Evolutionary conservation across 805 yeast species (phyloP), one percentile per base, ranked within the genome.

Genomic region (Myxozyma lipomycoides): DNA sequence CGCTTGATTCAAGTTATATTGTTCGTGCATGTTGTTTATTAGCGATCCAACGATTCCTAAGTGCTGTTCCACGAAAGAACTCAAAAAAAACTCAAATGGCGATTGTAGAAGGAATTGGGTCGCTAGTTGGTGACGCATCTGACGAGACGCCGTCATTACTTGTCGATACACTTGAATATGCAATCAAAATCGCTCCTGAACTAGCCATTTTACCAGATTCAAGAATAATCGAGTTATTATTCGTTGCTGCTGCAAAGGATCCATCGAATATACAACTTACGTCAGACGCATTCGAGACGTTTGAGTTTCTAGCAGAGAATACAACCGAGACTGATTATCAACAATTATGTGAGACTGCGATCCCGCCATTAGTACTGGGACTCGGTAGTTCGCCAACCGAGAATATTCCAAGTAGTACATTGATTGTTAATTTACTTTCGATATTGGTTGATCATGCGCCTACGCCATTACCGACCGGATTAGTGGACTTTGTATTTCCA

Each of bases 101-200:
- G 2, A 56, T 72, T 9, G 62, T 78, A 34, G 41, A 57, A 1
- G 55, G 78, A 0, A 73, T 82, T 9, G 61, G 65, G 2, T 64
- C 74, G 1, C 65, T 91, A 7, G 62, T 76, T 2, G 77, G 74
- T 1, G 83, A 79, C 1, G 78, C 93, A 0, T 85, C 81, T 40
- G 96, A 87, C 41, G 98, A 90, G 61, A 78, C 95, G 0, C 80
- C 85, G 32, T 78, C 89, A 1, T 73, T 84, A 42, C 67, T 90
- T 38, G 74, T 86, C 10, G 96, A 89, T 63, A 77, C 84, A 0
- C 66, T 86, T n/a, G 73, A 81, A 1, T 73, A 76, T 2, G 77
- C 82, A 1, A 76, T 85, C 36, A 72, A 73, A 43, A 72, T 83
- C 6, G 72, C 75, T 52, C 71, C 70, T 45, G 61, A 58, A 6